Conservation (phyloP, 805 yeast species). For the Yarrowia sp. region DNA sequence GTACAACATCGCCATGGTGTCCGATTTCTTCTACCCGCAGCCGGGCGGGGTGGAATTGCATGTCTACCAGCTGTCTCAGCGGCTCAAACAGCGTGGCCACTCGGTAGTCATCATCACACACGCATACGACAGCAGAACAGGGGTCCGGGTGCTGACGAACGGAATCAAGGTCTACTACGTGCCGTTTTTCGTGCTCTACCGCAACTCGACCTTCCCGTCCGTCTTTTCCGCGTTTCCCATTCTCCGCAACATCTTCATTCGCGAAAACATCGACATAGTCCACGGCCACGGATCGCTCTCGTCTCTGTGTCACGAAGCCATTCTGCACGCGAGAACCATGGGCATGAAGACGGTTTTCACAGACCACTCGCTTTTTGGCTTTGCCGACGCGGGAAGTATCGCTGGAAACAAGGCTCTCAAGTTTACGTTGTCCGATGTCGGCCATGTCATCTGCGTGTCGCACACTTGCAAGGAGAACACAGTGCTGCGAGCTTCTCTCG, state of each 20-base stretch:
- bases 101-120: conserved; percentile 86
- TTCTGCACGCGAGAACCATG: conserved; percentile 90
- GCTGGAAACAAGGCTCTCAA: conserved; percentile 82
- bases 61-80: conserved; percentile 81
- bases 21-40: conserved; percentile 97
- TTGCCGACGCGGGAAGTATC: conserved; percentile 78
- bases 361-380: conserved; percentile 94
- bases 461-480: conserved; percentile 96
- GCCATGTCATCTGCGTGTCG: conserved; percentile 93
- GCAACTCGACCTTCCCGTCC: conserved; percentile 85
- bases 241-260: conserved; percentile 73
- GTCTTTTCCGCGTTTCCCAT: conserved; percentile 87
- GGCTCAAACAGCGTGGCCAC: conserved; percentile 76
- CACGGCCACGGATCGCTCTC: conserved; percentile 95
- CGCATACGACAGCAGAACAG: conserved; percentile 76
- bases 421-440: conserved; percentile 80
- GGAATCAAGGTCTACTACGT: conserved; percentile 92
- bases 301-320: conserved; percentile 82
- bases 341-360: conserved; percentile 89
- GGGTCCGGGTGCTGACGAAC: conserved; percentile 77
- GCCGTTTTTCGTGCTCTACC: conserved; percentile 74
- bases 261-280: conserved; percentile 83
- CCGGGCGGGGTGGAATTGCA: conserved; percentile 98
- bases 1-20: conserved; percentile 56
- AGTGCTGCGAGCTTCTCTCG: conserved; percentile 77